A percentile compares a stretch with the other conserved stretches of the same genome.
These are phyloP conservation scores for Isabelozyma gotoi DNA, from an alignment of 805 yeast genomes.

Conservation along the genomic window DNA sequence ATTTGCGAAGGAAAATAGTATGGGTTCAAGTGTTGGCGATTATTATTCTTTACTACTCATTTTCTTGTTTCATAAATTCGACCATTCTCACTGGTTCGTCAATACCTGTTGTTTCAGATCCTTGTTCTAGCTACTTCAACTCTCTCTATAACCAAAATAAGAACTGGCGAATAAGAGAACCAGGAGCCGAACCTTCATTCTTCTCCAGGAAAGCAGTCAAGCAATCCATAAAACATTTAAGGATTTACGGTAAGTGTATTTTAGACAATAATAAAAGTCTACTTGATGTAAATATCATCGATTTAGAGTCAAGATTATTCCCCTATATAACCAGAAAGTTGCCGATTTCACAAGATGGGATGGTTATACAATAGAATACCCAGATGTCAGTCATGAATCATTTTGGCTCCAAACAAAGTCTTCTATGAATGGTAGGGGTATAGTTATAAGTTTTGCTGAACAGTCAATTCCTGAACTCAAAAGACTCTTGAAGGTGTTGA, in stretches of 20 bases:
- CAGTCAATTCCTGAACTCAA: neutral
- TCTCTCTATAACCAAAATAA: neutral
- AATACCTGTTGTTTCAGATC: no score
- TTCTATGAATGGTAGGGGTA: neutral
- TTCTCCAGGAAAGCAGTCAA: neutral
- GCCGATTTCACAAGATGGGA: neutral
- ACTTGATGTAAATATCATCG: neutral
- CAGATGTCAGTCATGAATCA: neutral
- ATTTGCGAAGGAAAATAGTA: no score
- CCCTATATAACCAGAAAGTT: neutral
- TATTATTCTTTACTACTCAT: no score
- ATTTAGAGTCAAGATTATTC: neutral
- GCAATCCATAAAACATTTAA: neutral
- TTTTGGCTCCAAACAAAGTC: neutral
- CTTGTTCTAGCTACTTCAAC: neutral
- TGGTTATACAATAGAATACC: neutral
- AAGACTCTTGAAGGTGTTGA: conserved; percentile 7
- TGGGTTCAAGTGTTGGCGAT: no score
- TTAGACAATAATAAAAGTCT: neutral
- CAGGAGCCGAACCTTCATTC: neutral
- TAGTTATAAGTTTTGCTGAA: conserved; percentile 1
- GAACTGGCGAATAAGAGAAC: neutral
- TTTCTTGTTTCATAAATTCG: no score
- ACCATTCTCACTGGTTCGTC: no score
- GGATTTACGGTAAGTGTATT: neutral